Evolutionary conservation across 2,329 filamentous ascomycete species (phyloP), one percentile per base, ranked within the genome.

Genomic region (Fusarium papillatum): DNA sequence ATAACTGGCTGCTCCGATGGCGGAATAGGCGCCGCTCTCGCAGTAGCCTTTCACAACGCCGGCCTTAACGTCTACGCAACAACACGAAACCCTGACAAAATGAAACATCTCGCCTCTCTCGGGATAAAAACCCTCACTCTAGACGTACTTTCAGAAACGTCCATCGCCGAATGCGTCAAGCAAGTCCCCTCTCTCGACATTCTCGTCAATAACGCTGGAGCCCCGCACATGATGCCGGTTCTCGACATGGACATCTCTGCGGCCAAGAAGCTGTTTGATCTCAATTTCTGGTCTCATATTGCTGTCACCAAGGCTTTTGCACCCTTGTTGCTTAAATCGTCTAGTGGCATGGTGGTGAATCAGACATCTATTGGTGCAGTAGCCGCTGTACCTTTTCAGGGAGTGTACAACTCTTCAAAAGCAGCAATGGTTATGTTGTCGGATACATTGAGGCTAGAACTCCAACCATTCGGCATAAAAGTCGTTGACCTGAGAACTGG

Each of bases 241-340:
- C 26, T 70, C 48, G 71, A 71, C 36, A 48, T 59, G 4, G 31
- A 64, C 24, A 17, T 65, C 5, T 14, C 31, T 1, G 29, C 16
- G 7, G 55, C 68, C 14, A 83, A 81, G 64, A 74, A 73, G 24
- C 29, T 86, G 16, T 87, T 83, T 69, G 85, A 87, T 7, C 76
- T 84, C 39, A 88, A 88, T 67, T 75, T 86, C 39, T 87, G 83
- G 81, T 83, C 82, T 2, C 60, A 78, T 3, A 68, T 87, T 11
- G 71, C 76, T 10, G 80, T 86, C 29, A 82, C 81, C 2, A 82
- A 88, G 39, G 81, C 82, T 0, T 87, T 87, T 69, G 34, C 77
- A 7, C 78, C 78, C 5, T 73, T 82, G 14, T 57, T 80, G 7
- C 75, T 82, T 34, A 75, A 75, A 36, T 39, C 57, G 6, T 41